Evolutionary conservation across 495 filamentous ascomycete genomes (phyloP).

Genomic region (Penicillium daleae): DNA sequence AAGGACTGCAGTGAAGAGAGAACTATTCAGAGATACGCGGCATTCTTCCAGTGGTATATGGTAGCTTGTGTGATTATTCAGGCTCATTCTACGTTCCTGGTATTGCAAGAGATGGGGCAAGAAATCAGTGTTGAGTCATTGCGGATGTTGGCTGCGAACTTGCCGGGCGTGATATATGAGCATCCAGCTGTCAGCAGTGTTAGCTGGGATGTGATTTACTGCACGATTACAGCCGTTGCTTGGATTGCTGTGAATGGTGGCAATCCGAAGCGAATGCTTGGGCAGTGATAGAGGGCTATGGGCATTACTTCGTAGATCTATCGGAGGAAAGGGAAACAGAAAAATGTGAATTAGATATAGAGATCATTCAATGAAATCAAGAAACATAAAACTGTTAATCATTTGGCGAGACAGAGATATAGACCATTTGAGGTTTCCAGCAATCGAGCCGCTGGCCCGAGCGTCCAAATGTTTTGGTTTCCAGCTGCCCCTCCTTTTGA

Average conservation of each 20-base stretch:
- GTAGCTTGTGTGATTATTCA: slow-evolving; percentile 20
- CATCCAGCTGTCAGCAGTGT: slow-evolving; percentile 38
- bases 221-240: slow-evolving; percentile 16
- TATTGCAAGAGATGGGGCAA: slow-evolving; percentile 10
- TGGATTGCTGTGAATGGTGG: slow-evolving; percentile 25
- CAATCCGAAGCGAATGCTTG: slow-evolving; percentile 20
- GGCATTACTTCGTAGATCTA: neutral
- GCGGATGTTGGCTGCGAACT: slow-evolving; percentile 6
- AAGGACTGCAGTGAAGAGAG: neutral
- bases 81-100: slow-evolving; percentile 18
- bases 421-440: neutral
- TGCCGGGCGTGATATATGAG: slow-evolving; percentile 27
- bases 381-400: too few species aligned
- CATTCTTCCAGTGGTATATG: slow-evolving; percentile 15
- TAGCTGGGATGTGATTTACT: slow-evolving; percentile 36
- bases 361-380: too few species aligned
- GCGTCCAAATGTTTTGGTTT: neutral
- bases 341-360: neutral
- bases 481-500: neutral
- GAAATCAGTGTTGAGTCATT: neutral
- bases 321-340: neutral
- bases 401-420: too few species aligned
- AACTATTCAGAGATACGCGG: slow-evolving; percentile 20
- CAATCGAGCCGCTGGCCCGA: neutral
- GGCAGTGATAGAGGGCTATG: neutral